Percentiles rank a stretch among this genome's conserved stretches.
phyloP scores from a whole-genome alignment of 345 rosid genomes.

The Eucalyptus camaldulensis region DNA sequence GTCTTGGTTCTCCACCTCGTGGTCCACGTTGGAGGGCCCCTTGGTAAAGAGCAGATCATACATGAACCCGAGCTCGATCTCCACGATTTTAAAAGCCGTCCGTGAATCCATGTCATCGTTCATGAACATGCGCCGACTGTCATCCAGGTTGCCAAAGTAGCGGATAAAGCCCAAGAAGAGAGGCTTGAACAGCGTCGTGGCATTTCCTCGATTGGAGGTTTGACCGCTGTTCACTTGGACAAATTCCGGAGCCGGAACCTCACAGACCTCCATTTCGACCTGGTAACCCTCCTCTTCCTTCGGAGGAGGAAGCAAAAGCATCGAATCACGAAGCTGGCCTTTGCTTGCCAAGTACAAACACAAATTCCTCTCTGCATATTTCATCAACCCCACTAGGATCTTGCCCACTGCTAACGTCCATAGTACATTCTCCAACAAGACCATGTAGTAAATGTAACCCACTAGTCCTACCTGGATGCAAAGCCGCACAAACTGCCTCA shows the following conservation, averaged over 20 bases:
- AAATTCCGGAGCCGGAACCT: neutral
- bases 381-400: conserved; percentile 21
- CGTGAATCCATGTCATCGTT: too few relatives aligned
- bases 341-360: conserved; percentile 27
- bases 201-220: neutral
- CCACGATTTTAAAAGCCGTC: too few relatives aligned
- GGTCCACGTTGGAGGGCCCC: too few relatives aligned
- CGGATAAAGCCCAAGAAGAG: neutral
- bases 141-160: too few relatives aligned
- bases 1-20: too few relatives aligned
- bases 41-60: too few relatives aligned
- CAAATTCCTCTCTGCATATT: conserved; percentile 26
- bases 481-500: conserved; percentile 3
- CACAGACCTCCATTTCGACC: neutral
- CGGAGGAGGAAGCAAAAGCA: neutral
- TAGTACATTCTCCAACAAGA: conserved; percentile 1
- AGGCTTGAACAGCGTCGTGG: neutral
- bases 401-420: conserved; percentile 2
- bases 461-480: neutral
- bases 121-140: too few relatives aligned
- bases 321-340: conserved; percentile 9
- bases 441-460: conserved; percentile 12
- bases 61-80: too few relatives aligned
- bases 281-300: neutral
- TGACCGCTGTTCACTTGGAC: neutral